These are phyloP conservation scores for Pseudogymnoascus sp. DNA, from an alignment of 2,329 filamentous ascomycete species.

Conservation along the genomic window DNA sequence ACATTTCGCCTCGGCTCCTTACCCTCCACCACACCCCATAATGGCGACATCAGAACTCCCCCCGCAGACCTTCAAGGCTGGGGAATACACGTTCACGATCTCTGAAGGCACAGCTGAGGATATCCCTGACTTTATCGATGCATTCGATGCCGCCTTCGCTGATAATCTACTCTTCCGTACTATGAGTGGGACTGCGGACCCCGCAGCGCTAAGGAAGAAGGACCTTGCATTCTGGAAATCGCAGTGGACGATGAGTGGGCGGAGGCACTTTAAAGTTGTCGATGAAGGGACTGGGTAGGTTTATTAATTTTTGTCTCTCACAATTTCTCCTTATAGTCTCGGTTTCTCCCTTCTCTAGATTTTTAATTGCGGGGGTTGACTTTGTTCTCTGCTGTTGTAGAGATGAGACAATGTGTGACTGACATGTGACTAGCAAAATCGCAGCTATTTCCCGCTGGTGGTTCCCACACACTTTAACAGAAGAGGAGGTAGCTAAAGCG, in stretches of 20 bases:
- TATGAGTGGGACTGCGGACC: constrained; percentile 4
- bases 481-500: constrained; percentile 11
- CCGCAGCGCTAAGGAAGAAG: not conserved
- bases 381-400: not conserved
- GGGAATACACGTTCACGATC: not conserved
- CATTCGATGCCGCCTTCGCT: constrained; percentile 13
- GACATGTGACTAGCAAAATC: constrained; percentile 18
- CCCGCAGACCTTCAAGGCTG: not conserved
- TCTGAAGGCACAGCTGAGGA: not conserved
- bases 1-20: not conserved
- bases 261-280: constrained; percentile 1
- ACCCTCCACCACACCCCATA: not conserved
- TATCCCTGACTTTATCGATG: not conserved
- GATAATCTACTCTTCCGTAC: constrained; percentile 11
- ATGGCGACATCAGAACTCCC: not conserved
- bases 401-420: not conserved
- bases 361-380: not conserved
- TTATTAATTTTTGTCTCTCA: constrained; percentile 1
- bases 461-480: constrained; percentile 27
- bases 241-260: not conserved
- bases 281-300: not conserved
- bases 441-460: constrained; percentile 31
- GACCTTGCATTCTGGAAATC: not conserved
- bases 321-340: constrained; percentile 21
- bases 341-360: constrained; percentile 14